Percentiles rank a stretch among this genome's conserved stretches.
phyloP scores from a whole-genome alignment of 2,329 filamentous ascomycete genomes.

The Xylariaceae sp. region DNA sequence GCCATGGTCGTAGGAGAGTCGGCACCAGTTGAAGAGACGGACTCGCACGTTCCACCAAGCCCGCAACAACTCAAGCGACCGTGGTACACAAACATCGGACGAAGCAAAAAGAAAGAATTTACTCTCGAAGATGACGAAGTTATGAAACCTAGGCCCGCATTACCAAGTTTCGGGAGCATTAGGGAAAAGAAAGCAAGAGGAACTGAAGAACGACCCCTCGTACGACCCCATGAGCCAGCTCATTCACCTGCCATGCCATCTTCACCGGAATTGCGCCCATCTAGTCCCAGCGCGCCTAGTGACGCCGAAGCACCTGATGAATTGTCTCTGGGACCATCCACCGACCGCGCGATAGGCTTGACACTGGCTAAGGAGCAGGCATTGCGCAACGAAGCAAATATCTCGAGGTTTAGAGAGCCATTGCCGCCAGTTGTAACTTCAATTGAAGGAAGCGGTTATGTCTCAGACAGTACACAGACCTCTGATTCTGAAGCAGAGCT shows the following conservation, averaged over 20 bases:
- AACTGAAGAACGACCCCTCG: conserved; percentile 58
- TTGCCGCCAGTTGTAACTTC: conserved; percentile 72
- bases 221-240: conserved; percentile 52
- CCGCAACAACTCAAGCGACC: conserved; percentile 47
- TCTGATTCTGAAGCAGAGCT: conserved; percentile 45
- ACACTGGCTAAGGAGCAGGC: conserved; percentile 58
- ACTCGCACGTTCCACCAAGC: conserved; percentile 44
- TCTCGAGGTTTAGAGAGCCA: conserved; percentile 62
- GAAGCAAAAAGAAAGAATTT: conserved; percentile 54
- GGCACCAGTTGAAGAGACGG: conserved; percentile 40
- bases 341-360: conserved; percentile 60
- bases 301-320: conserved; percentile 37
- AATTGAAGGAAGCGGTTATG: conserved; percentile 66
- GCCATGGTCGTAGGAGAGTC: conserved; percentile 56
- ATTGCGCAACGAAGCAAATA: conserved; percentile 57
- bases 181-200: conserved; percentile 62
- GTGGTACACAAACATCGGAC: conserved; percentile 56
- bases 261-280: conserved; percentile 33
- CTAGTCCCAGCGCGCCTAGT: conserved; percentile 27
- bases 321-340: conserved; percentile 54
- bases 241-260: conserved; percentile 32
- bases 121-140: conserved; percentile 63
- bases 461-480: conserved; percentile 58
- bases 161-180: conserved; percentile 77
- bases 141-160: conserved; percentile 73